Evolutionary conservation across 2,329 filamentous ascomycete species (phyloP).

Genomic region (Emergomyces africanus): DNA sequence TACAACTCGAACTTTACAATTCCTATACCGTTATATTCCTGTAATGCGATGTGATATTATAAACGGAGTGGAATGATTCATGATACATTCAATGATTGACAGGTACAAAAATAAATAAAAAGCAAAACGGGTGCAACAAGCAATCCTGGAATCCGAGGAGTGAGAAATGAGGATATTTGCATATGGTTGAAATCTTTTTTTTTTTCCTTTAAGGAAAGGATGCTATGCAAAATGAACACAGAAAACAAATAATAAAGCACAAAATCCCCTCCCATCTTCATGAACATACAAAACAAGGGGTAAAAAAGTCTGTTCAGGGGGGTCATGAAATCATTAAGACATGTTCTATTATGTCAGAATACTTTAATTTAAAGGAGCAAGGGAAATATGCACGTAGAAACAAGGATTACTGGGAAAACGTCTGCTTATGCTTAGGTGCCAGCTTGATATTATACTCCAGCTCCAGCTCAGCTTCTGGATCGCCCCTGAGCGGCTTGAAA

Average conservation of each 20-base stretch:
- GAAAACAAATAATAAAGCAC: no score
- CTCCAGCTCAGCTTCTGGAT: constrained; percentile 44
- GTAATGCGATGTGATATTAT: neutral
- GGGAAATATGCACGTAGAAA: neutral
- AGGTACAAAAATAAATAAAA: no score
- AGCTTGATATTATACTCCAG: constrained; percentile 50
- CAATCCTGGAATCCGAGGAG: no score
- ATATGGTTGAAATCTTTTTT: no score
- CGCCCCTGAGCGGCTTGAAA: constrained; percentile 39
- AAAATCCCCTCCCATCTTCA: neutral
- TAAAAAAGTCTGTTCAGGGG: no score
- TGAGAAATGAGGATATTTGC: no score
- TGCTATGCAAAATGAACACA: no score
- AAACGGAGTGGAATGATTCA: neutral
- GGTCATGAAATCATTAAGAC: no score
- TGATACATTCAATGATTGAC: no score
- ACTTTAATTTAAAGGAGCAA: neutral
- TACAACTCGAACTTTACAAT: neutral
- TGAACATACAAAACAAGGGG: neutral
- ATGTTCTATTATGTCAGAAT: no score
- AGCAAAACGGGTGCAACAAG: no score
- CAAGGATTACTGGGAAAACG: neutral
- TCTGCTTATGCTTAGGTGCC: constrained; percentile 26
- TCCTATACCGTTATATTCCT: neutral
- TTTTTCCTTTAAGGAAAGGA: no score